Base-by-base conservation (phyloP, 352 stramenopile species). In the Pythium rhizo-oryzae region DNA sequence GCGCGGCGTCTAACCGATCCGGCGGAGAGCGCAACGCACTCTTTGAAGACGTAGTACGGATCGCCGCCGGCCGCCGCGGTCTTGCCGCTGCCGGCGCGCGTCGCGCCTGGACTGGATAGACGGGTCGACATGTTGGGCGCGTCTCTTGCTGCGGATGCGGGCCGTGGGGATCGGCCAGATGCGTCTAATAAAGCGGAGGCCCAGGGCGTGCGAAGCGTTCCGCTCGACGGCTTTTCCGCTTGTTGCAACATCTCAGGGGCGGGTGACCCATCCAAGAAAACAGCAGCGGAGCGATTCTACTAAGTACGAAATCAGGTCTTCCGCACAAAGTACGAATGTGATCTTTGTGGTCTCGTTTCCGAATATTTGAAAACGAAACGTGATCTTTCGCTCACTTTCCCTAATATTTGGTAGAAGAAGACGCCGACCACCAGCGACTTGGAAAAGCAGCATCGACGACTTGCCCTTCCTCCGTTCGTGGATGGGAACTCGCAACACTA, bases 11-110 rank as follows among this genome's bases (percentile, higher is more conserved):
- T 47, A 19, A 41, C 6, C 35, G 2, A 12, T 41, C 15, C 23
- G 12, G 28, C 33, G 19, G 23, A 57, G 12, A 9, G 4, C 16
- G n/a, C 33, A 59, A 77, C 78, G 72, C 68, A 93, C 85, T 93
- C 85, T 71, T 92, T 93, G 65, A 92, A 93, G 12, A 93, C 85
- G 70, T 93, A 93, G 73, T 90, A 93, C 47, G 85, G 85, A 58
- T 93, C 85, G 28, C 77, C 84, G 65, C 80, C 89, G 28, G 85
- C 83, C 19, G 66, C 65, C 13, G 62, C 54, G 9, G 62, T 50
- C 23, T 65, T 49, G 13, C 35, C 33, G 44, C 56, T 49, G 4
- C 35, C 33, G 24, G 57, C 58, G 56, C 46, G 41, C n/a, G 24
- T 28, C 7, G 19, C 49, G 12, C 21, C 47, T 11, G 47, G 47